These are phyloP conservation scores for Amanita inopinata DNA, from an alignment of 768 basidiomycete species.

Conservation along the genomic window DNA sequence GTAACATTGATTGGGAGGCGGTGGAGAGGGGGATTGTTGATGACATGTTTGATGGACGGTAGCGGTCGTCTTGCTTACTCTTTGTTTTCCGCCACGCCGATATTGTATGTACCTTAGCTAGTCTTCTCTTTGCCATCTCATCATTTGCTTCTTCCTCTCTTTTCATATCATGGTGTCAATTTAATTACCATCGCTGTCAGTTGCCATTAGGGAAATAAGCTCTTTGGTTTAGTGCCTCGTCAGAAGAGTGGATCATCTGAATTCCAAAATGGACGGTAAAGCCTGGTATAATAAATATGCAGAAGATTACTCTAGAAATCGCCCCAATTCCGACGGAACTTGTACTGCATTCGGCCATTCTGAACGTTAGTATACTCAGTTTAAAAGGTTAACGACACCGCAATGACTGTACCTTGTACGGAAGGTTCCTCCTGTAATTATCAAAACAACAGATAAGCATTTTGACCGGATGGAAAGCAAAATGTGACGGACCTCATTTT, in stretches of 20 bases:
- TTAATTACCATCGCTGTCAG: too few relatives aligned
- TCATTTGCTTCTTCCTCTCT: not conserved
- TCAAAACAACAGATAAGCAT: not conserved
- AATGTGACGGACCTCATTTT: slow-evolving; percentile 50
- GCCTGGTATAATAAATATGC: not conserved
- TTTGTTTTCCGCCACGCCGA: too few relatives aligned
- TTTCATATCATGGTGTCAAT: not conserved
- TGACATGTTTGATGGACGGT: slow-evolving; percentile 87
- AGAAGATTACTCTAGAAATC: slow-evolving; percentile 47
- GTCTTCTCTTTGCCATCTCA: too few relatives aligned
- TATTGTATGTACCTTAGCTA: slow-evolving; percentile 7
- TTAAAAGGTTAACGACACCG: slow-evolving; percentile 6
- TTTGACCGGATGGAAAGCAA: slow-evolving; percentile 5
- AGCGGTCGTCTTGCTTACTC: slow-evolving; percentile 6
- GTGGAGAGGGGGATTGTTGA: slow-evolving; percentile 74
- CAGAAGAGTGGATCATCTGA: too few relatives aligned
- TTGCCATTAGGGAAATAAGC: too few relatives aligned
- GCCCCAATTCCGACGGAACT: slow-evolving; percentile 82
- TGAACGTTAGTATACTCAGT: slow-evolving; percentile 36
- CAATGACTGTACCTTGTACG: slow-evolving; percentile 65
- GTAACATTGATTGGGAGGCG: slow-evolving; percentile 81
- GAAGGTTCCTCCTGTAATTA: slow-evolving; percentile 55
- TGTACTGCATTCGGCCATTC: slow-evolving; percentile 66
- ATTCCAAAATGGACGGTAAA: not conserved
- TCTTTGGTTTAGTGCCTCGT: too few relatives aligned